Conservation (phyloP, 371 early-diverging fungal species). For the Syncephalastrum monosporum region DNA sequence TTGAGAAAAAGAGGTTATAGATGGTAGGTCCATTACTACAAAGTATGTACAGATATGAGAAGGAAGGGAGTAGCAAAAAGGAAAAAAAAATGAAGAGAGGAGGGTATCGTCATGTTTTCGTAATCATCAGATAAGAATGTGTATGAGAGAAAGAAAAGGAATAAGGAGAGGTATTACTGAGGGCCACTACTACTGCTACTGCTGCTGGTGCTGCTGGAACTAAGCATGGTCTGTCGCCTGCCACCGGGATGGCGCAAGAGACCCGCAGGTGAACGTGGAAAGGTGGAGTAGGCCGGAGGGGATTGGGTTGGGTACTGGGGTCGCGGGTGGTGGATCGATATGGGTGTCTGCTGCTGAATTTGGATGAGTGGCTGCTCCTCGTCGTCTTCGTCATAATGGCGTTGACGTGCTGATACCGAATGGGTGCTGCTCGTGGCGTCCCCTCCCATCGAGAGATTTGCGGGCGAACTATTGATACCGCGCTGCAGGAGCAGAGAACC, state of each 20-base stretch:
- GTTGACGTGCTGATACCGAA: not conserved
- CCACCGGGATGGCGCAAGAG: not conserved
- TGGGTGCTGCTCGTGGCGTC: no score
- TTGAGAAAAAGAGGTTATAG: no score
- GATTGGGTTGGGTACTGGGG: slow-evolving; percentile 15
- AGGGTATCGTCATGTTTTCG: no score
- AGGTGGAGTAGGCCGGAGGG: slow-evolving; percentile 25
- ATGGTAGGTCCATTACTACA: no score
- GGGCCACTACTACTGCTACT: slow-evolving; percentile 1
- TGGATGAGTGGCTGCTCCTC: slow-evolving; percentile 23
- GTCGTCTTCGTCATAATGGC: slow-evolving; percentile 17
- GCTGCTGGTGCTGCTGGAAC: slow-evolving; percentile 8
- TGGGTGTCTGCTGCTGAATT: slow-evolving; percentile 14
- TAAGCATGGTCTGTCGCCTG: not conserved
- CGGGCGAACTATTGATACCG: slow-evolving; percentile 7
- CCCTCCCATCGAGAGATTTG: no score
- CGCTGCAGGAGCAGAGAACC: slow-evolving; percentile 51
- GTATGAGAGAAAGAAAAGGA: no score
- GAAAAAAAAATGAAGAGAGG: no score
- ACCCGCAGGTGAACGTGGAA: slow-evolving; percentile 17
- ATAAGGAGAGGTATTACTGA: no score
- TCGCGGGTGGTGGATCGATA: slow-evolving; percentile 14
- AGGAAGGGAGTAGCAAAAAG: no score
- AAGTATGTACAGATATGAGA: no score
- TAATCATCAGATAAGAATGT: no score